Evolutionary conservation across 305 asterid genomes (phyloP), one percentile per base, ranked within the genome.

Genomic region (Euphrasia arctica): DNA sequence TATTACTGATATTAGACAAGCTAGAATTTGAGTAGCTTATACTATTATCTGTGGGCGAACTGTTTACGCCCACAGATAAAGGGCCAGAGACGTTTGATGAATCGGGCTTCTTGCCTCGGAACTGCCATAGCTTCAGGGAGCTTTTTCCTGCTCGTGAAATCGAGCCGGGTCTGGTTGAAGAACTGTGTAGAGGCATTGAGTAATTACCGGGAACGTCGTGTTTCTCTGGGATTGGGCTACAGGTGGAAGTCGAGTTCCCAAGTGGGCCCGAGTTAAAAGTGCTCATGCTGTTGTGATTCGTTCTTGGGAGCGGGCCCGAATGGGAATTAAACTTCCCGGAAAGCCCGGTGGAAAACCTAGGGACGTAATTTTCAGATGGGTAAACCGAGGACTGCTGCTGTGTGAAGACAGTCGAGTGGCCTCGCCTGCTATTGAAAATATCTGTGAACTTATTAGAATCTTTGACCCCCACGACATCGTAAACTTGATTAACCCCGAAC

Each of bases 251-350:
- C 1, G 86, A 78, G 71, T 69, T 81, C 50, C 80, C 80, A 56
- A 81, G 83, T 13, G 89, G 85, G 43, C 95, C 95, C 0, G 93
- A 88, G 66, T 72, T 80, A 63, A 77, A 88, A 68, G 60, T 69
- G 12, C 55, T 64, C 0, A 12, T 18, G 29, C 79, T 70, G 9
- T 36, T 36, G 42, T 36, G 42, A 60, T 69, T 83, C 4, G 82
- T 62, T 78, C 85, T 78, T 64, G 66, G 45, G 50, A 91, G 78
- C 18, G 95, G 95, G 54, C 98, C 94, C 1, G 98, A 88, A 4
- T 55, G 70, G 22, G 87, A 74, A 39, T 75, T 62, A 25, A 54
- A 34, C 57, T 73, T 79, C 34, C 80, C 83, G 6, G 80, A 64
- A 2, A 78, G 69, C 14, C 80, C 86, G 0, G 86, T 73, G 9